A percentile compares a stretch with the other conserved stretches of the same genome.
phyloP scores from a whole-genome alignment of 2,329 filamentous ascomycete genomes.

The Thielaviopsis ethacetica region DNA sequence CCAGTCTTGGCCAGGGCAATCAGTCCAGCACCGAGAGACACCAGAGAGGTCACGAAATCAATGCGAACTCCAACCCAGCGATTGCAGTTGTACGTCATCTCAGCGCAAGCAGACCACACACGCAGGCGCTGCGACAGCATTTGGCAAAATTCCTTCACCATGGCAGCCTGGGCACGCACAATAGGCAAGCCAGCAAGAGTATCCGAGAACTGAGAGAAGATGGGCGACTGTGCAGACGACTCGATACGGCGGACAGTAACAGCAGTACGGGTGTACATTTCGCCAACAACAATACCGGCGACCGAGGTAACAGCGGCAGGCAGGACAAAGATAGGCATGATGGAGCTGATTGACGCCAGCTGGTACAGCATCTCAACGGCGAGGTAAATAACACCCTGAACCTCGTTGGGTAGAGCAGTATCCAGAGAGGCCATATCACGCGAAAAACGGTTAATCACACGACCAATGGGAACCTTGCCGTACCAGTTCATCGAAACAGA shows the following conservation, averaged over 20 bases:
- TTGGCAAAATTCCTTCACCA: slow-evolving; percentile 25
- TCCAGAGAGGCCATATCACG: slow-evolving; percentile 42
- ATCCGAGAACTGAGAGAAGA: slow-evolving; percentile 31
- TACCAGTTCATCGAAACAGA: slow-evolving; percentile 40
- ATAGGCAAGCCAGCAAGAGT: slow-evolving; percentile 24
- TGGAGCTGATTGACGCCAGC: slow-evolving; percentile 30
- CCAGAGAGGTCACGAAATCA: slow-evolving; percentile 27
- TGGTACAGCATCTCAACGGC: slow-evolving; percentile 28
- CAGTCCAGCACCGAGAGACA: slow-evolving; percentile 25
- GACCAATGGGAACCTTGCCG: slow-evolving; percentile 34
- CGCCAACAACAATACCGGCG: slow-evolving; percentile 27
- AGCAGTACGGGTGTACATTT: slow-evolving; percentile 26
- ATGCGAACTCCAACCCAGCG: slow-evolving; percentile 31
- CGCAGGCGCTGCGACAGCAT: slow-evolving; percentile 25
- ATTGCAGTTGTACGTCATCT: slow-evolving; percentile 29
- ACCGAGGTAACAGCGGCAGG: slow-evolving; percentile 29
- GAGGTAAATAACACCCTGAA: slow-evolving; percentile 27
- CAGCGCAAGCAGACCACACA: slow-evolving; percentile 21
- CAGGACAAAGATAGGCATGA: slow-evolving; percentile 34
- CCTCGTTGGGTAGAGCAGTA: slow-evolving; percentile 27
- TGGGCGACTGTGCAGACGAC: slow-evolving; percentile 29
- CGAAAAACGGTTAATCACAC: slow-evolving; percentile 38
- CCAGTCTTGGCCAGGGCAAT: slow-evolving; percentile 25
- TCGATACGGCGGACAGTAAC: slow-evolving; percentile 29
- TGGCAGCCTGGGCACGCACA: slow-evolving; percentile 27